A percentile compares a stretch with the other conserved stretches of the same genome.
phyloP scores from a whole-genome alignment of 2,329 filamentous ascomycete genomes.

The Calonectria pseudoreteaudii region DNA sequence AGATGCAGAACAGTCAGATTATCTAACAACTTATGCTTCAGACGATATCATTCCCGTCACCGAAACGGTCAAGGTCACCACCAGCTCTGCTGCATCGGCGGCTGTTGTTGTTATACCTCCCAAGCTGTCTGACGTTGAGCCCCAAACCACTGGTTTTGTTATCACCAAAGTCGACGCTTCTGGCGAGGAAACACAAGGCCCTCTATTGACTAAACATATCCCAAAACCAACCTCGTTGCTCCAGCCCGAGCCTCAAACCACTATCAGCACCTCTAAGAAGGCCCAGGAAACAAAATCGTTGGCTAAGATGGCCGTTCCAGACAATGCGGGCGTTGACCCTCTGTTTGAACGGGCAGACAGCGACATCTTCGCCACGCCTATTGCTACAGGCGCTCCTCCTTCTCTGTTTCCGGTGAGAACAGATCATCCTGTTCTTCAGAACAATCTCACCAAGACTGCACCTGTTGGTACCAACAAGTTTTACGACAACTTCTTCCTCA shows the following conservation, averaged over 20 bases:
- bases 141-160: constrained; percentile 48
- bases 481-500: constrained; percentile 84
- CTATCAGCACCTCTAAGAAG: constrained; percentile 39
- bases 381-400: constrained; percentile 65
- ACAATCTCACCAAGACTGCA: constrained; percentile 58
- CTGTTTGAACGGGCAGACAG: constrained; percentile 42
- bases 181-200: constrained; percentile 31
- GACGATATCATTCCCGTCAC: constrained; percentile 44
- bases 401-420: constrained; percentile 57
- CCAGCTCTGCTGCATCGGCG: constrained; percentile 40
- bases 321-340: not conserved
- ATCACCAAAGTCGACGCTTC: constrained; percentile 37
- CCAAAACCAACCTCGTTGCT: constrained; percentile 52
- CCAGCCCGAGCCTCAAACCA: constrained; percentile 27
- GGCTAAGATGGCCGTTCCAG: constrained; percentile 34
- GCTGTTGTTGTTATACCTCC: constrained; percentile 44
- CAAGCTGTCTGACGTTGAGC: constrained; percentile 43
- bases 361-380: constrained; percentile 68
- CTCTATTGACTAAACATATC: constrained; percentile 48
- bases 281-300: constrained; percentile 27
- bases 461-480: constrained; percentile 84
- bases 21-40: constrained; percentile 39
- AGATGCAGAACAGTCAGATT: constrained; percentile 34
- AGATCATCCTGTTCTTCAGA: constrained; percentile 70
- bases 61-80: constrained; percentile 42